phyloP scores from a whole-genome alignment of 2,329 filamentous ascomycete species.

The Blumeria hordei region DNA sequence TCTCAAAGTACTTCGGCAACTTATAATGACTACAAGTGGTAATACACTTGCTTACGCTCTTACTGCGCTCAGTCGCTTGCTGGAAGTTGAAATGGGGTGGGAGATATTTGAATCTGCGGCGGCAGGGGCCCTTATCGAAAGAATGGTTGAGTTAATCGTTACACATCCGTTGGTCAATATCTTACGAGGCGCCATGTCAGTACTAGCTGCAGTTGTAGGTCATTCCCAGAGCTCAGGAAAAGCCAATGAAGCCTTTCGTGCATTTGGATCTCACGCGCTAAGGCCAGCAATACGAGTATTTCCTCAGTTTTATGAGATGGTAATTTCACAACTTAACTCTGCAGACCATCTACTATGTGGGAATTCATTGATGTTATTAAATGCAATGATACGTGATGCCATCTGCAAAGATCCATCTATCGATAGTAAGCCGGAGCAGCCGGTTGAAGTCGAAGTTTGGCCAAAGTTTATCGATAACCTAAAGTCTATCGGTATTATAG shows the following conservation, averaged over 20 bases:
- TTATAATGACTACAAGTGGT: slow-evolving; percentile 66
- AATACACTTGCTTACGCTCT: slow-evolving; percentile 93
- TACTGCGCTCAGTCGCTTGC: slow-evolving; percentile 61
- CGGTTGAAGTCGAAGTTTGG: slow-evolving; percentile 44
- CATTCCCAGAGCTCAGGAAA: slow-evolving; percentile 39
- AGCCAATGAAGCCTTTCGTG: slow-evolving; percentile 26
- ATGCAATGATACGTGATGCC: slow-evolving; percentile 80
- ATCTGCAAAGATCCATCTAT: slow-evolving; percentile 43
- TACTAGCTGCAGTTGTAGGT: slow-evolving; percentile 78
- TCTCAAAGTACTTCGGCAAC: slow-evolving; percentile 51
- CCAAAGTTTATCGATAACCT: slow-evolving; percentile 82
- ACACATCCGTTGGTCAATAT: slow-evolving; percentile 94
- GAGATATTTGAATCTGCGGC: slow-evolving; percentile 48
- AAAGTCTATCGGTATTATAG: slow-evolving; percentile 81
- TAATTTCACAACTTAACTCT: slow-evolving; percentile 75
- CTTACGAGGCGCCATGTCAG: slow-evolving; percentile 85
- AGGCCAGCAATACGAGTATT: slow-evolving; percentile 81
- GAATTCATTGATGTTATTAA: slow-evolving; percentile 85
- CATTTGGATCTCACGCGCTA: slow-evolving; percentile 72
- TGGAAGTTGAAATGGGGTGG: slow-evolving; percentile 97
- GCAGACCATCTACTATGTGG: slow-evolving; percentile 90
- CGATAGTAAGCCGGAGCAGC: slow-evolving; percentile 15
- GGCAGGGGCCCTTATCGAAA: slow-evolving; percentile 41
- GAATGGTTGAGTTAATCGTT: slow-evolving; percentile 78
- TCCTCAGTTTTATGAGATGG: slow-evolving; percentile 81